These are phyloP conservation scores for Yamadazyma insecticola DNA, from an alignment of 805 yeast species.

Conservation along the genomic window DNA sequence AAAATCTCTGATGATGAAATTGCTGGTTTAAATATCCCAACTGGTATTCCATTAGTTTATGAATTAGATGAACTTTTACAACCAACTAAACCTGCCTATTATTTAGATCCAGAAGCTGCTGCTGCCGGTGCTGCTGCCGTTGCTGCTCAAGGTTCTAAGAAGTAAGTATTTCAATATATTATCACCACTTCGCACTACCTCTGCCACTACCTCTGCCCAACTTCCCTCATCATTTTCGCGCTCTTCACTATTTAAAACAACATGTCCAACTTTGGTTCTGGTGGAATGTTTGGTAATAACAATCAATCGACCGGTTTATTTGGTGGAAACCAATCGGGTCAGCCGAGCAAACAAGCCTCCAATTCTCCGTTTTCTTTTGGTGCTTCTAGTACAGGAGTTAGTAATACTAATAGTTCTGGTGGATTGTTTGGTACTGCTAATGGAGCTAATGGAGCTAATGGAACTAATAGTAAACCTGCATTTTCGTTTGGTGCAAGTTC, in stretches of 20 bases:
- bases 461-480: neutral
- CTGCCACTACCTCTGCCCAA: too few relatives aligned
- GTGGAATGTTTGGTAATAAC: slow-evolving; percentile 7
- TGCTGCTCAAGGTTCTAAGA: slow-evolving; percentile 82
- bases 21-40: slow-evolving; percentile 94
- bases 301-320: slow-evolving; percentile 12
- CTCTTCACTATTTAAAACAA: too few relatives aligned
- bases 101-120: slow-evolving; percentile 99
- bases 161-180: slow-evolving; percentile 14
- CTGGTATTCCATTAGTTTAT: slow-evolving; percentile 97
- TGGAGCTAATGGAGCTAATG: slow-evolving; percentile 1
- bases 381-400: slow-evolving; percentile 3
- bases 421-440: slow-evolving; percentile 13
- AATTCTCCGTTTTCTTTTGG: slow-evolving; percentile 1
- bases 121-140: slow-evolving; percentile 99
- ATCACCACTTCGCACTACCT: neutral
- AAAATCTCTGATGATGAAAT: slow-evolving; percentile 87
- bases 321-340: slow-evolving; percentile 6
- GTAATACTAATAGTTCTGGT: slow-evolving; percentile 8
- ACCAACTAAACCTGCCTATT: slow-evolving; percentile 91
- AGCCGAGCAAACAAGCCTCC: slow-evolving; percentile 4
- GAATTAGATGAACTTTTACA: slow-evolving; percentile 83
- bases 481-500: slow-evolving; percentile 1
- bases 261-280: neutral
- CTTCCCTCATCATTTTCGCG: too few relatives aligned